phyloP scores from a whole-genome alignment of 2,329 filamentous ascomycete genomes.

The Epichloe coenophiala region DNA sequence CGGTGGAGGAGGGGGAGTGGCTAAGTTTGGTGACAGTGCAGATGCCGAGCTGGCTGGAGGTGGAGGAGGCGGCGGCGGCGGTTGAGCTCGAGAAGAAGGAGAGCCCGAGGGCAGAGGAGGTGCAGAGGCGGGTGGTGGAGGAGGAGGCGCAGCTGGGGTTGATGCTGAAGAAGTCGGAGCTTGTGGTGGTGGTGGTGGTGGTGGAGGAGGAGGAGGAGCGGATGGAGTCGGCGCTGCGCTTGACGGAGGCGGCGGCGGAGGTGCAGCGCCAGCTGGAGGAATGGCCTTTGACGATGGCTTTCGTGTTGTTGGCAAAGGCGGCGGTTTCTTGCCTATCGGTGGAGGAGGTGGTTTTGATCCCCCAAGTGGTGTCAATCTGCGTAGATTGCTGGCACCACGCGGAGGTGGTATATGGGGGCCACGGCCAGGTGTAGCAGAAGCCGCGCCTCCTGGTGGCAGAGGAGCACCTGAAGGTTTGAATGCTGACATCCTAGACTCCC shows the following conservation, averaged over 20 bases:
- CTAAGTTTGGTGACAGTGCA: slow-evolving; percentile 18
- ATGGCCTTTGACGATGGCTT: slow-evolving; percentile 35
- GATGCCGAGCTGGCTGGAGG: slow-evolving; percentile 20
- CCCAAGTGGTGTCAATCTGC: slow-evolving; percentile 37
- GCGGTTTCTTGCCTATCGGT: slow-evolving; percentile 63
- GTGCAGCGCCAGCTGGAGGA: slow-evolving; percentile 20
- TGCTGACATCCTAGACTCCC: slow-evolving; percentile 17
- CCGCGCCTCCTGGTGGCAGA: slow-evolving; percentile 43
- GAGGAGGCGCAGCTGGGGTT: slow-evolving; percentile 27
- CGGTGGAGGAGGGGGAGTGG: slow-evolving; percentile 19
- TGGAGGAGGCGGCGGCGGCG: slow-evolving; percentile 17
- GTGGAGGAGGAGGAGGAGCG: slow-evolving; percentile 26
- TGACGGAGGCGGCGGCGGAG: slow-evolving; percentile 24
- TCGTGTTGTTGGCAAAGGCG: slow-evolving; percentile 45
- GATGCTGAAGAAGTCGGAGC: slow-evolving; percentile 28
- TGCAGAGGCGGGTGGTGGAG: slow-evolving; percentile 17
- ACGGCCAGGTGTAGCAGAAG: slow-evolving; percentile 45
- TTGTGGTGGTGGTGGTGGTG: slow-evolving; percentile 27
- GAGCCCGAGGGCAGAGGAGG: slow-evolving; percentile 12
- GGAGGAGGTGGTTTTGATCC: slow-evolving; percentile 47
- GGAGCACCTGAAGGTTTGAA: slow-evolving; percentile 41
- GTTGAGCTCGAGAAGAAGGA: slow-evolving; percentile 25
- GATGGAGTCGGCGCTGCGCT: slow-evolving; percentile 24
- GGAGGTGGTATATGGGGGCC: slow-evolving; percentile 25
- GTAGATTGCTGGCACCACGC: slow-evolving; percentile 34